Base-by-base conservation (phyloP, 257 asterid genomes). In the Jaltomata sinuosa region DNA sequence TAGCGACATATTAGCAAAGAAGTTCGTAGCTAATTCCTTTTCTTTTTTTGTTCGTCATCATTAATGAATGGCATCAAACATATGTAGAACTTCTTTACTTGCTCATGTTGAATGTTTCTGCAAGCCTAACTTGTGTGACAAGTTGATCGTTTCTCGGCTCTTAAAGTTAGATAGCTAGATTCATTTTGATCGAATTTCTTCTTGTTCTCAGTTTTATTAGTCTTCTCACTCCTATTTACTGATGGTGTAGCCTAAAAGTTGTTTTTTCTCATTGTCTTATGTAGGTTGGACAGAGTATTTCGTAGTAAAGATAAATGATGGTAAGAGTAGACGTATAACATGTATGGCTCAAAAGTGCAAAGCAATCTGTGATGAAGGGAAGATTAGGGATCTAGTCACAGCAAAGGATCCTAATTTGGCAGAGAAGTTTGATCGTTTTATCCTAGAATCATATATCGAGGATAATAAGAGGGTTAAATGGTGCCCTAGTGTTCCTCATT, bases 401-500 rank as follows among this genome's bases (percentile, higher is more conserved):
- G 86, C 61, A 15, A 87, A 87, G 87, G 89, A 93, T 67, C 87
- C 88, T n/a, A 31, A 68, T 31, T 65, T 91, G 84, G 91, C 89
- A 0, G 93, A 87, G 72, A 93, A 90, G 86, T 91, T 91, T 53
- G 91, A 91, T 32, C 90, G 92, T 45, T 86, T 85, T 87, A 91
- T 93, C 47, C 72, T 89, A 36, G 97, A 91, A 85, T 93, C 97
- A 21, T 93, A 90, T 78, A 90, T 93, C 16, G 94, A 91, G 83
- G 97, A 91, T 85, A 93, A 93, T 77, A 86, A 85, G 82, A 83
- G 84, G 83, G 94, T 91, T 29, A 87, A 93, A 65, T 90, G 97
- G 97, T 93, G 97, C 65, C 94, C 97, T 3, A 90, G 94, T 77
- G 86, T 87, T 77, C 95, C 94, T 36, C 93, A 89, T 72, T 91